Conservation (phyloP, 176 grass and related monocot species). For the Thinopyrum elongatum region DNA sequence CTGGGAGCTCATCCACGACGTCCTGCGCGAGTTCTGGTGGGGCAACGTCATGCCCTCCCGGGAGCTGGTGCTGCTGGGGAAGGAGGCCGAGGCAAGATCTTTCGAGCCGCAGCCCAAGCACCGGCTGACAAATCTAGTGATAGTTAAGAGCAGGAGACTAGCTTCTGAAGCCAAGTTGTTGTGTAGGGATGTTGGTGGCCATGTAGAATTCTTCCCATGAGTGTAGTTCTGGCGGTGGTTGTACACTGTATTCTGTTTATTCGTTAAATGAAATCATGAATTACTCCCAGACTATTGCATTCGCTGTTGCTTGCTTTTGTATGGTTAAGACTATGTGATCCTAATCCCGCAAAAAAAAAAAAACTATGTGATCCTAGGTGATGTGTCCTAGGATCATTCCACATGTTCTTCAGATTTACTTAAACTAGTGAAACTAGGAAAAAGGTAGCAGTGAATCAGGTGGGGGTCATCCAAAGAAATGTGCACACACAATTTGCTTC, state of each 20-base stretch:
- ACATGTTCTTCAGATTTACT: slow-evolving; percentile 6
- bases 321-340: background rate
- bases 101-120: slow-evolving; percentile 77
- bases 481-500: background rate
- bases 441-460: background rate
- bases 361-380: background rate
- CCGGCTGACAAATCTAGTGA: slow-evolving; percentile 63
- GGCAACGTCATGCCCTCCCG: slow-evolving; percentile 75
- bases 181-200: slow-evolving; percentile 87
- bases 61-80: slow-evolving; percentile 54
- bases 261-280: slow-evolving; percentile 34
- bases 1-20: slow-evolving; percentile 77
- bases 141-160: slow-evolving; percentile 71
- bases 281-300: background rate
- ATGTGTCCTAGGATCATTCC: background rate
- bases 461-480: background rate
- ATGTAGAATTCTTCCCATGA: slow-evolving; percentile 94
- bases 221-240: slow-evolving; percentile 24
- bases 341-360: no score
- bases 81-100: slow-evolving; percentile 56
- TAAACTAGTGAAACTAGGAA: background rate
- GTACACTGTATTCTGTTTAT: slow-evolving; percentile 40
- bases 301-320: background rate
- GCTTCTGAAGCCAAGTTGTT: slow-evolving; percentile 71
- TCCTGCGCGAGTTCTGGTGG: slow-evolving; percentile 92